Base-by-base conservation (phyloP, 2,329 filamentous ascomycete species). In the Colletotrichum chlorophyti region DNA sequence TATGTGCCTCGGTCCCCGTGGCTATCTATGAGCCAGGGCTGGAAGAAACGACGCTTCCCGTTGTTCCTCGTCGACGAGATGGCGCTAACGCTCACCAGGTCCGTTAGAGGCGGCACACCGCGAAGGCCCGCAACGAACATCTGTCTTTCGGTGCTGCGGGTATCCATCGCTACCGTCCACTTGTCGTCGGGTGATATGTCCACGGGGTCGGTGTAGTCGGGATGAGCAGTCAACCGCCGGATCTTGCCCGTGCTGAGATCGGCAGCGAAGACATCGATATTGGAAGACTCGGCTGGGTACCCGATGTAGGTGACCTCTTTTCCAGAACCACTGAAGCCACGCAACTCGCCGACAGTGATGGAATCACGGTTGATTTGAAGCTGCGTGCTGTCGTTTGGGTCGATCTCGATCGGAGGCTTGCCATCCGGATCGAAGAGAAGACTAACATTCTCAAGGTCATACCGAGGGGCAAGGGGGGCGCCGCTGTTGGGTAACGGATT, bases 21-120 rank as follows among this genome's bases (percentile, higher is more conserved):
- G 1, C 62, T 58, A 42, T 79, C 76, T 4, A 79, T 65, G 2
- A 80, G 65, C 45, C 67, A 74, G 0, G 75, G 76, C 45, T 75
- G 70, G 51, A 79, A 79, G 64, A 79, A 79, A 1, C 76, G 65
- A 5, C 76, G 66, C 5, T 46, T 26, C 1, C 75, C 73, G 47
- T 79, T 78, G 55, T 79, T 79, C 3, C 77, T 72, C 2, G 69
- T 74, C 1, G 74, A 77, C 0, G 74, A 68, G 1, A 65, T 63
- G 1, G 66, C 68, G 2, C 67, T 68, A 1, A 62, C 62, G 10
- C 65, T 62, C 23, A 73, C 46, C 12, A 74, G 27, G 43, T 77
- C 73, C 3, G 66, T 70, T 0, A 78, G 15, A 0, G 75, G 74
- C 2, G 76, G 75, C 1, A 79, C 64, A 9, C 66, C 60, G 12